Conservation (phyloP, 2,329 filamentous ascomycete species). For the Verticillium nubilum region DNA sequence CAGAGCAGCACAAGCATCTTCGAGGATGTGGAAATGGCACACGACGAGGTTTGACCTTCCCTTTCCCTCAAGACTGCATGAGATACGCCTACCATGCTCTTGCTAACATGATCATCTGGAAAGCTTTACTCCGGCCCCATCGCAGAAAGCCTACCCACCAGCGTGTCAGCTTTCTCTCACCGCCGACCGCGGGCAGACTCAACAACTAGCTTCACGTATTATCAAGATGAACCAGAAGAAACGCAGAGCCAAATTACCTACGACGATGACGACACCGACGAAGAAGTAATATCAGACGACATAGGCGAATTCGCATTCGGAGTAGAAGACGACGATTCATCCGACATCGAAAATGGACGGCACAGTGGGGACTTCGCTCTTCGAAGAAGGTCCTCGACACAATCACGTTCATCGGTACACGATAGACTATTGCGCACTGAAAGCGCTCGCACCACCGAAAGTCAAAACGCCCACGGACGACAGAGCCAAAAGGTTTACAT, state of each 20-base stretch:
- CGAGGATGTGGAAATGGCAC: conserved; percentile 97
- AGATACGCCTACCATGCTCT: not conserved
- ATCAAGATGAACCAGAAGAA: conserved; percentile 48
- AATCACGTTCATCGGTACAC: conserved; percentile 51
- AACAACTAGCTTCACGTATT: conserved; percentile 83
- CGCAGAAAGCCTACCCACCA: conserved; percentile 93
- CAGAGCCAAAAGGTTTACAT: conserved; percentile 90
- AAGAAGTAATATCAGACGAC: conserved; percentile 11
- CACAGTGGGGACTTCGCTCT: conserved; percentile 41
- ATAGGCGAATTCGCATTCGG: conserved; percentile 32
- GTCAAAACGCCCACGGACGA: conserved; percentile 56
- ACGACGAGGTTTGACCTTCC: conserved; percentile 65
- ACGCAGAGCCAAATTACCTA: conserved; percentile 23
- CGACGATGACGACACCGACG: conserved; percentile 12
- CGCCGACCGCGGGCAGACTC: conserved; percentile 77
- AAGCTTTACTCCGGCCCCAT: conserved; percentile 85
- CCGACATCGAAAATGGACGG: conserved; percentile 33
- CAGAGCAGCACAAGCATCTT: conserved; percentile 75
- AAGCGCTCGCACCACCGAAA: conserved; percentile 64
- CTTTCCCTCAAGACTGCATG: not conserved
- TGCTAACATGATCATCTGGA: not conserved
- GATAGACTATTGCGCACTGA: conserved; percentile 65
- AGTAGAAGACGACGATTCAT: conserved; percentile 30
- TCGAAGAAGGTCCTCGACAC: conserved; percentile 57
- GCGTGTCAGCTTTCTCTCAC: conserved; percentile 85